Conservation (phyloP, 2,329 filamentous ascomycete species). For the Aspergillus chevalieri region DNA sequence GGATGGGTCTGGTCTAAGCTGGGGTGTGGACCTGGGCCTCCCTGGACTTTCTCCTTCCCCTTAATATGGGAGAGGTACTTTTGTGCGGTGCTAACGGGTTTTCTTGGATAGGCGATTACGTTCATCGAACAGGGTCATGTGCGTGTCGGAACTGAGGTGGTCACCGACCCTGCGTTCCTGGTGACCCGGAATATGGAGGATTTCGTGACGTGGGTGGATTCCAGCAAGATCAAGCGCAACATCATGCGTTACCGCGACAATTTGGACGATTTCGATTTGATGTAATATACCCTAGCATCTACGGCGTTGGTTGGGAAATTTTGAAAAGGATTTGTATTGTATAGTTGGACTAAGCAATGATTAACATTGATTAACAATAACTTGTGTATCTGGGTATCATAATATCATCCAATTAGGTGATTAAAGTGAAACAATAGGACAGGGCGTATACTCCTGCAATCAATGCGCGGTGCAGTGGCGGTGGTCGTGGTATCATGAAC, state of each 20-base stretch:
- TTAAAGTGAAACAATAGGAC: no score
- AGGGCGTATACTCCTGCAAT: no score
- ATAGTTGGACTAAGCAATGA: no score
- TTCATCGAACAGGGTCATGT: constrained; percentile 95
- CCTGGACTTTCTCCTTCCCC: constrained; percentile 4
- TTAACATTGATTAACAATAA: no score
- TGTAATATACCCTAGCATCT: constrained; percentile 43
- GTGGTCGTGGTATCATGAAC: no score
- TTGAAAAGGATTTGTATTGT: no score
- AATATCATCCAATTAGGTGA: no score
- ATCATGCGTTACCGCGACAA: constrained; percentile 94
- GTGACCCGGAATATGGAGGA: constrained; percentile 89
- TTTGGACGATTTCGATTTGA: constrained; percentile 88
- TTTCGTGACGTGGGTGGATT: constrained; percentile 92
- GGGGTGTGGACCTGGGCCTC: no score
- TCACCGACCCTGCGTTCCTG: constrained; percentile 83
- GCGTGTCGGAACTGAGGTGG: constrained; percentile 79
- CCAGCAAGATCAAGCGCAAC: constrained; percentile 93
- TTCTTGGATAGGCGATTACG: constrained; percentile 45
- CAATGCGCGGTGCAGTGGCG: no score
- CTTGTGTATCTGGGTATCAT: no score
- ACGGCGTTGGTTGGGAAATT: neutral
- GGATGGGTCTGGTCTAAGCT: neutral
- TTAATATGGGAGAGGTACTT: neutral
- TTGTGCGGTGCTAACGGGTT: neutral